These are phyloP conservation scores for Aspergillus latus DNA, from an alignment of 2,329 filamentous ascomycete species.

Conservation along the genomic window DNA sequence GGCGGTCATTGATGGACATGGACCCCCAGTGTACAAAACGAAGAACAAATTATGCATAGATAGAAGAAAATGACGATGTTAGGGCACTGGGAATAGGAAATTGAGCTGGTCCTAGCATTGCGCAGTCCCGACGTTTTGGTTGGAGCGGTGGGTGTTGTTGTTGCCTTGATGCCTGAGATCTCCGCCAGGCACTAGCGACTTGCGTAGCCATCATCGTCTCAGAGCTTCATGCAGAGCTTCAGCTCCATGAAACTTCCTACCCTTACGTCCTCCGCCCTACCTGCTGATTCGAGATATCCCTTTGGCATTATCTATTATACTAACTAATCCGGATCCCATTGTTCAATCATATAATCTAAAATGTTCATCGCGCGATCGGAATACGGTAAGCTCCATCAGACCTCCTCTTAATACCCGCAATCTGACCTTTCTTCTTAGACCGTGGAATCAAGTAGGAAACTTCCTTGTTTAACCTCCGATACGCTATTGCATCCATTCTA, in stretches of 20 bases:
- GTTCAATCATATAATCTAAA: conserved; percentile 49
- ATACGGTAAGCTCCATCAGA: conserved; percentile 73
- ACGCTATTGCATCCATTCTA: conserved; percentile 12
- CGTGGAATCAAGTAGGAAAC: conserved; percentile 87
- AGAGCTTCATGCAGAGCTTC: conserved; percentile 34
- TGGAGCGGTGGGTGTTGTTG: conserved; percentile 11
- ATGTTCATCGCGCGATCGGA: conserved; percentile 99
- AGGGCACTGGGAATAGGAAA: neutral
- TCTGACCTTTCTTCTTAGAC: conserved; percentile 60
- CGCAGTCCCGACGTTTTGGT: conserved; percentile 8
- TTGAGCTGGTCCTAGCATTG: conserved; percentile 2
- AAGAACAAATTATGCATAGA: conserved; percentile 26
- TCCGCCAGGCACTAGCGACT: conserved; percentile 36
- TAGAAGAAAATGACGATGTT: neutral
- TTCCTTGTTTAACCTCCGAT: conserved; percentile 8
- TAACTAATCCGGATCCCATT: conserved; percentile 1
- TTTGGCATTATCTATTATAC: neutral
- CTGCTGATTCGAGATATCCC: neutral
- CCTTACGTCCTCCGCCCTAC: conserved; percentile 4
- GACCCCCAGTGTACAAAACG: conserved; percentile 28
- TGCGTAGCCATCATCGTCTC: conserved; percentile 35
- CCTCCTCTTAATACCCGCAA: conserved; percentile 28
- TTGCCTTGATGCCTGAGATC: conserved; percentile 27
- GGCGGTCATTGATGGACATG: conserved; percentile 44
- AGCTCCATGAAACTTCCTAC: conserved; percentile 18